Evolutionary conservation across 306 rosid genomes (phyloP), one percentile per base, ranked within the genome.

Genomic region (Cyamopsis tetragonoloba): DNA sequence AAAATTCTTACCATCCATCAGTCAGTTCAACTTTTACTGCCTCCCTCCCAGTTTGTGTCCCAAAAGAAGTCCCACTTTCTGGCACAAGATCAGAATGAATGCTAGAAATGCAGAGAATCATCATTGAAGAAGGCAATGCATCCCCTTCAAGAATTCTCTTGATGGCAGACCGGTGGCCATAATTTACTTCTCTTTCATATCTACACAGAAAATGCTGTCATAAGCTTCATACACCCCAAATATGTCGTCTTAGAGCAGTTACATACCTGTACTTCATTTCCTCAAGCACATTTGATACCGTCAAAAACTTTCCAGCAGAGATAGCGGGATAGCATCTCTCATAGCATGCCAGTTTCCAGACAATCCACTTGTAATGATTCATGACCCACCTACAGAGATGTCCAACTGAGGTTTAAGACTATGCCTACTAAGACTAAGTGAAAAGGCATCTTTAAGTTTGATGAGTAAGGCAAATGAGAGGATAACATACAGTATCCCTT

Each of bases 321-420:
- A 80, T 75, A 43, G 84, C 74, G 17, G 91, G 70, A 79, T 75
- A 62, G 75, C 74, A 83, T 80, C 96, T 82, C 74, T 84, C 96
- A 35, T 92, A 89, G 73, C 91, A 89, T 65, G 93, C 93, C 70
- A 92, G 80, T 75, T 92, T 92, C 98, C 98, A 92, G 55, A 89
- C 86, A 75, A 89, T 85, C 98, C 96, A 89, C 74, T 84, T 87
- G 89, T 82, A 89, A 80, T 89, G 98, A 84, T 89, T 92, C 17
- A 42, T 62, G 63, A 87, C 93, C 98, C 98, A 92, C 82, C 98
- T 92, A 60, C 38, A 83, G 46, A 67, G 55, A 73, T 55, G 62
- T 26, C 72, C 37, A 37, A 32, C n/a, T 14, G 14, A 76, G 75
- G 59, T 48, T 58, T 66, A 61, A 34, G 46, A 65, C 61, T 75